A percentile compares a stretch with the other conserved stretches of the same genome.
Evolutionary conservation across 176 grass and related monocot genomes (phyloP).

Genomic region (Eleusine coracana): DNA sequence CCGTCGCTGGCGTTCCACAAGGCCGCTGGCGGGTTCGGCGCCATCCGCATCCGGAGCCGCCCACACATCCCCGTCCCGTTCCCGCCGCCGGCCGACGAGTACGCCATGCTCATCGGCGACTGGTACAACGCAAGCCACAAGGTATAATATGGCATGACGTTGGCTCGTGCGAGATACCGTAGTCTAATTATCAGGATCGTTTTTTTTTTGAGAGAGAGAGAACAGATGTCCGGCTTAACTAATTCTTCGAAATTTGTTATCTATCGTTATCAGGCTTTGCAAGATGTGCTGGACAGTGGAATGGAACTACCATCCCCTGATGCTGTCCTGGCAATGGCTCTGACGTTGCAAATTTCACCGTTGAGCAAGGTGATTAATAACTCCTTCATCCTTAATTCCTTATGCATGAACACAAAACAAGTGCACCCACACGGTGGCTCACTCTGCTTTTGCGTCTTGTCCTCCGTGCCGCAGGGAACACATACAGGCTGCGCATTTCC

Average conservation of each 20-base stretch:
- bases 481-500: conserved; percentile 75
- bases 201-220: too few relatives aligned
- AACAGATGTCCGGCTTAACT: not conserved
- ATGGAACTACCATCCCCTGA: conserved; percentile 54
- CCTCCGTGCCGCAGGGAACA: conserved; percentile 51
- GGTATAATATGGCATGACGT: not conserved
- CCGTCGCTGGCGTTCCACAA: conserved; percentile 82
- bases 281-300: conserved; percentile 58
- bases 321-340: conserved; percentile 70
- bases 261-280: conserved; percentile 48
- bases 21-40: conserved; percentile 74
- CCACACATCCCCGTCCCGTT: conserved; percentile 69
- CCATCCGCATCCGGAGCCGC: conserved; percentile 58
- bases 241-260: not conserved
- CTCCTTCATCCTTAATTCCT: not conserved
- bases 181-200: not conserved
- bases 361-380: conserved; percentile 59
- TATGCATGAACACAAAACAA: not conserved
- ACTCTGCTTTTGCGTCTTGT: not conserved
- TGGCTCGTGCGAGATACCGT: not conserved
- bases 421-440: not conserved
- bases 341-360: conserved; percentile 37
- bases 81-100: conserved; percentile 54
- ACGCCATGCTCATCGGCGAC: conserved; percentile 74
- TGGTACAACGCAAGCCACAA: conserved; percentile 68